Conservation (phyloP, 208 protist species). For the Naegleria lovaniensis region DNA sequence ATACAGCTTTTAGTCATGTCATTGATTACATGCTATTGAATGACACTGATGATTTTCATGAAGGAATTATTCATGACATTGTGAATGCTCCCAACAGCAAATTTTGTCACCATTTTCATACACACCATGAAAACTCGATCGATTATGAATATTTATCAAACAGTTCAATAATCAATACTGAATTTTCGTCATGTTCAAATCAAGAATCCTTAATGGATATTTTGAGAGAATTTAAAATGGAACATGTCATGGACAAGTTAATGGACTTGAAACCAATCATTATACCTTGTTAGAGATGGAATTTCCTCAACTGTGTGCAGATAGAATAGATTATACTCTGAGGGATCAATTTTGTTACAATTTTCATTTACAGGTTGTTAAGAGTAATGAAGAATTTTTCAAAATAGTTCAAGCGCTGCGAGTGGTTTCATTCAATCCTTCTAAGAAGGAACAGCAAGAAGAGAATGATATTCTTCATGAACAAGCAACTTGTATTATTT, state of each 20-base stretch:
- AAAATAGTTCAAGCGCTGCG: not conserved
- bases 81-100: not conserved
- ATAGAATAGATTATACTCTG: not conserved
- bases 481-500: not conserved
- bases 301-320: not conserved
- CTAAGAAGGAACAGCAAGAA: not conserved
- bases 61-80: not conserved
- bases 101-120: not conserved
- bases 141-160: too few relatives aligned
- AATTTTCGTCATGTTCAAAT: too few relatives aligned
- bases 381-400: not conserved
- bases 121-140: too few relatives aligned
- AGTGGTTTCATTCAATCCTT: not conserved
- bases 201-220: not conserved
- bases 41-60: not conserved
- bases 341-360: not conserved
- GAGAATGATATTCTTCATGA: too few relatives aligned
- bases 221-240: constrained; percentile 7
- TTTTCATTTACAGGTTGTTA: not conserved
- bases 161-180: too few relatives aligned
- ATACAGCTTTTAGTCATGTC: not conserved
- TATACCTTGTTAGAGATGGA: not conserved
- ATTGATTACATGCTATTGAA: not conserved
- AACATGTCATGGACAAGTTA: not conserved
- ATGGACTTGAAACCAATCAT: not conserved